A percentile compares a stretch with the other conserved stretches of the same genome.
Evolutionary conservation across 2,329 filamentous ascomycete genomes (phyloP).

Genomic region (Chaetomium sp.): DNA sequence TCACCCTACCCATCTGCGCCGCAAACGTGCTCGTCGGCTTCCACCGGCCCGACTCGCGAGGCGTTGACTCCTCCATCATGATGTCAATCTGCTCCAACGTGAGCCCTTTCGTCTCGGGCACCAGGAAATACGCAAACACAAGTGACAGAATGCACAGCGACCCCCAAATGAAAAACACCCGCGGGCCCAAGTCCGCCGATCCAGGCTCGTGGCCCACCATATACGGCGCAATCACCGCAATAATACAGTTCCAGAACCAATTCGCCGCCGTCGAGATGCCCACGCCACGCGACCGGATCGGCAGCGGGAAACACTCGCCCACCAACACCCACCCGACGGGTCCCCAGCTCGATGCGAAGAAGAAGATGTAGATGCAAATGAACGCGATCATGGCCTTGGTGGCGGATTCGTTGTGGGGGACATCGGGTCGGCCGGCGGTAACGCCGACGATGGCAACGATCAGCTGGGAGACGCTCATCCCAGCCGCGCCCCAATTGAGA

Average conservation of each 20-base stretch:
- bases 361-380: constrained; percentile 74
- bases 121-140: constrained; percentile 26
- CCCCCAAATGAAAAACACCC: constrained; percentile 30
- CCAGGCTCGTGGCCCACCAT: constrained; percentile 54
- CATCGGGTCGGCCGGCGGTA: constrained; percentile 23
- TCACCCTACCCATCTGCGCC: constrained; percentile 22
- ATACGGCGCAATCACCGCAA: constrained; percentile 72
- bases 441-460: constrained; percentile 58
- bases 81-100: constrained; percentile 28
- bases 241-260: constrained; percentile 59
- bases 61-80: constrained; percentile 26
- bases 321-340: constrained; percentile 60
- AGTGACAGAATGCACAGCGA: constrained; percentile 22
- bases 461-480: constrained; percentile 66
- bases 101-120: constrained; percentile 28
- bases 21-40: constrained; percentile 24
- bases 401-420: constrained; percentile 34
- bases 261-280: constrained; percentile 64
- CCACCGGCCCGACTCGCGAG: constrained; percentile 22
- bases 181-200: constrained; percentile 34
- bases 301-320: constrained; percentile 69
- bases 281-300: constrained; percentile 63
- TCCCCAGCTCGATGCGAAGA: constrained; percentile 72
- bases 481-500: constrained; percentile 60
- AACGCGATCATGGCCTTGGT: constrained; percentile 59